Evolutionary conservation across 2,329 filamentous ascomycete species (phyloP), one percentile per base, ranked within the genome.

Genomic region (Rutstroemia sp.): DNA sequence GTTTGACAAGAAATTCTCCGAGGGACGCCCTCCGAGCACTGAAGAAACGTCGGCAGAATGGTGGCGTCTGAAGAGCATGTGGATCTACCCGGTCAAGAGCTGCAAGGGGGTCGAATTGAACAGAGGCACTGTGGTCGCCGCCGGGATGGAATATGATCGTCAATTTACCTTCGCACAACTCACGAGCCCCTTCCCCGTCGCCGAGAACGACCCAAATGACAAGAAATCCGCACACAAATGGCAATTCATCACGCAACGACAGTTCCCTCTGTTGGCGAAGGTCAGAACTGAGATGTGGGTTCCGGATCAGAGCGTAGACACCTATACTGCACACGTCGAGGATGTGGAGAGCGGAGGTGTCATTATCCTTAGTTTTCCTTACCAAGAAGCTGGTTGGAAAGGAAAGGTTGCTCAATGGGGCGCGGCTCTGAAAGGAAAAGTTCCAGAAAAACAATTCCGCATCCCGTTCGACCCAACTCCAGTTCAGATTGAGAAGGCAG

Each of bases 1-100:
- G 65, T 80, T 76, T 61, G 73, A 80, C 47, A 72, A 73, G 10
- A 75, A 75, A 53, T 81, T 79, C 65, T 72, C 65, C 48, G 61
- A 70, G 21, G 73, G 71, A 17, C 64, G 68, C 48, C 64, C 65
- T 9, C 64, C 71, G 4, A 64, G 60, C 16, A 66, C 63, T 12
- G 72, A 75, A 54, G 63, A 69, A 51, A 58, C 65, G 40, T 69
- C 68, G 2, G 61, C 62, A 9, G 69, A 71, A 21, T 69, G 69
- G 56, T 77, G 76, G 71, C 72, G 71, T 38, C 73, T 87, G 48
- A 85, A 89, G 69, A 88, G 87, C 55, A 75, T 95, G 51, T 86
- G 84, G 73, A 79, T 91, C 58, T 92, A 94, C 70, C 91, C 92
- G 0, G 73, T 96, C 69, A 92, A 95, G 73, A 89, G 87, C 56